Evolutionary conservation across 2,329 filamentous ascomycete genomes (phyloP), one percentile per base, ranked within the genome.

Genomic region (Fusarium neocosmosporiellum): DNA sequence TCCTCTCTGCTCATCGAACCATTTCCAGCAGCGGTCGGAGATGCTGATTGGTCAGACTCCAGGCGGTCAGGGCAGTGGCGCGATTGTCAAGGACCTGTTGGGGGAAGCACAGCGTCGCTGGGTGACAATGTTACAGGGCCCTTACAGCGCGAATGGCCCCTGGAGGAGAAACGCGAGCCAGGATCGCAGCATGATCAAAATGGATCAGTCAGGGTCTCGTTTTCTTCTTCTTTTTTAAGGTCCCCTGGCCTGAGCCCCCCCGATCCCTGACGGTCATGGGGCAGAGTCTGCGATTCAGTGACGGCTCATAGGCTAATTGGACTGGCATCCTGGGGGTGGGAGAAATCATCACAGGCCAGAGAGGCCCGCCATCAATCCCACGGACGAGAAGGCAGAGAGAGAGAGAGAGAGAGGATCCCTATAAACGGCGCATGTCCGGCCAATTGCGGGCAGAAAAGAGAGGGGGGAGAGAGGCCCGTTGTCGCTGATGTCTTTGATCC

Each of bases 31-130:
- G 61, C 61, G 41, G 39, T 39, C 43, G 55, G 48, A 22, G 34
- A 27, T 37, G 31, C n/a, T 75, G 70, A 69, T 75, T 75, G 73
- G 73, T 27, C 55, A 34, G 27, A 34, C 6, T 39, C 62, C 31
- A 57, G 65, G 73, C 73, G 73, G 73, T 75, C 73, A 75, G 72
- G 67, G 64, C 55, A n/a, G 73, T 75, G 73, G 73, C 50, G 70
- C 72, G 70, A 75, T 71, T 50, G 24, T 34, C 13, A 39, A 64
- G 59, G 46, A 46, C 58, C 24, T 41, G 34, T 33, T 46, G 46
- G 61, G 58, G 46, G 46, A 24, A 20, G 46, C 34, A 65, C 60
- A 64, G 65, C 57, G 69, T 62, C 69, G 71, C 65, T 71, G 71
- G 71, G 71, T 64, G 67, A 59, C 36, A 16, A 48, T 37, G 53